Percentiles rank a stretch among this genome's conserved stretches.
phyloP scores from a whole-genome alignment of 108 stramenopile species.

The Poteriospumella lacustris region DNA sequence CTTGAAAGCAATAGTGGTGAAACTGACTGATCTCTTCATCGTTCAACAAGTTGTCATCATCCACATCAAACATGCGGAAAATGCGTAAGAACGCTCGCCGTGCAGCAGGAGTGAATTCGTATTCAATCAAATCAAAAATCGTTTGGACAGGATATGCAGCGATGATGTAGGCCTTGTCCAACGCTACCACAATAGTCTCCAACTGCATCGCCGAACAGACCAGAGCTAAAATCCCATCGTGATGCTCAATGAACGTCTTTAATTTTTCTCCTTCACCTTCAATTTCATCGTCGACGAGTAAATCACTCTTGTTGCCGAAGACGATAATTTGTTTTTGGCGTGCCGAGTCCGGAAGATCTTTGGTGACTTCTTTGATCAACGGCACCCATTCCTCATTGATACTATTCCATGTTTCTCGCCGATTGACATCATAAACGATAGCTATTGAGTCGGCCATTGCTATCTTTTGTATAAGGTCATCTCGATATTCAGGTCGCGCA shows the following conservation, averaged over 20 bases:
- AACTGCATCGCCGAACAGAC: background rate
- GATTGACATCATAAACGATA: constrained; percentile 37
- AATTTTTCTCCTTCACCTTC: background rate
- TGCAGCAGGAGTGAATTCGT: constrained; percentile 22
- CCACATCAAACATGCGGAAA: constrained; percentile 38
- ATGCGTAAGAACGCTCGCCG: constrained; percentile 31
- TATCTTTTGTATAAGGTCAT: constrained; percentile 36
- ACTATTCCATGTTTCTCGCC: constrained; percentile 32
- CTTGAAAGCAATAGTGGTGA: constrained; percentile 27
- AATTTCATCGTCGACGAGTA: background rate
- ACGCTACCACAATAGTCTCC: constrained; percentile 18
- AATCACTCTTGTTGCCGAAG: constrained; percentile 39
- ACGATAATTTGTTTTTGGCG: too few relatives aligned
- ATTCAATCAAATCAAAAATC: constrained; percentile 38
- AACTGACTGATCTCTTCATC: constrained; percentile 38
- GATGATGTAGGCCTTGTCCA: constrained; percentile 17
- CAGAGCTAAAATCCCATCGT: background rate
- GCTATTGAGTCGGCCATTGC: constrained; percentile 37
- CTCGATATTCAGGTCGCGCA: constrained; percentile 29
- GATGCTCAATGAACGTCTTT: background rate
- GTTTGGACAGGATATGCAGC: constrained; percentile 33
- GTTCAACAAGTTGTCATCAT: constrained; percentile 31
- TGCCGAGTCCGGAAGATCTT: too few relatives aligned
- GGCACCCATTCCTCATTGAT: constrained; percentile 38
- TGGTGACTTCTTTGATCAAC: constrained; percentile 33